Percentiles rank a stretch among this genome's conserved stretches.
These are phyloP conservation scores for Aspergillus sparsus DNA, from an alignment of 495 filamentous ascomycete species.

Conservation along the genomic window DNA sequence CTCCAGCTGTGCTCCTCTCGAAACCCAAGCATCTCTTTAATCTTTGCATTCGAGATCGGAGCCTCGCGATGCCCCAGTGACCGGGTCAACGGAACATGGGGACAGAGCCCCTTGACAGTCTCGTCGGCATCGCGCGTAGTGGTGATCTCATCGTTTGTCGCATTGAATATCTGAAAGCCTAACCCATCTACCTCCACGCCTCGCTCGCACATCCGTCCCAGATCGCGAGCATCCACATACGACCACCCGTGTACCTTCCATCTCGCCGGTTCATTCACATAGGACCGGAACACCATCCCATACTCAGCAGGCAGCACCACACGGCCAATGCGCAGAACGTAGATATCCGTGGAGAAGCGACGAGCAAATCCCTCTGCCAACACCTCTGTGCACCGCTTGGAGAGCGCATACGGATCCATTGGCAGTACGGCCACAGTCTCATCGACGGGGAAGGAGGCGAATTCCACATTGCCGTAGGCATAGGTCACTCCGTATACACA, in stretches of 20 bases:
- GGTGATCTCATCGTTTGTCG: slow-evolving; percentile 61
- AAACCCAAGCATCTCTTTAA: slow-evolving; percentile 58
- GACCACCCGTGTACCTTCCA: slow-evolving; percentile 60
- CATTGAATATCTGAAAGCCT: slow-evolving; percentile 63
- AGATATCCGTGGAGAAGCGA: slow-evolving; percentile 56
- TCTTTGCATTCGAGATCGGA: slow-evolving; percentile 60
- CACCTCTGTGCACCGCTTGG: slow-evolving; percentile 58
- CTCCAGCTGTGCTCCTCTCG: slow-evolving; percentile 47
- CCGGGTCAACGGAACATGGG: slow-evolving; percentile 48
- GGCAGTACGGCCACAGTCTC: slow-evolving; percentile 53
- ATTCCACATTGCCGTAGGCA: slow-evolving; percentile 53
- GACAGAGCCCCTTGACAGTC: slow-evolving; percentile 50
- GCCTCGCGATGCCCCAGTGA: slow-evolving; percentile 57
- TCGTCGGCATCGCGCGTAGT: slow-evolving; percentile 40
- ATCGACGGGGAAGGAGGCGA: slow-evolving; percentile 54
- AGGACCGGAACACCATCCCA: slow-evolving; percentile 47
- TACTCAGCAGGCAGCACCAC: slow-evolving; percentile 62
- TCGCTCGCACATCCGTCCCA: slow-evolving; percentile 48
- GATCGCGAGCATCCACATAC: slow-evolving; percentile 60
- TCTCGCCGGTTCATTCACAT: slow-evolving; percentile 49
- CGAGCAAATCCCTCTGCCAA: slow-evolving; percentile 53
- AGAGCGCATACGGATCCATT: slow-evolving; percentile 58
- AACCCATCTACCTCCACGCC: slow-evolving; percentile 51
- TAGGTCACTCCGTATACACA: not conserved
- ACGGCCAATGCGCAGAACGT: slow-evolving; percentile 57